Base-by-base conservation (phyloP, 2,329 filamentous ascomycete species). In the Ascochyta viciae-villosae region DNA sequence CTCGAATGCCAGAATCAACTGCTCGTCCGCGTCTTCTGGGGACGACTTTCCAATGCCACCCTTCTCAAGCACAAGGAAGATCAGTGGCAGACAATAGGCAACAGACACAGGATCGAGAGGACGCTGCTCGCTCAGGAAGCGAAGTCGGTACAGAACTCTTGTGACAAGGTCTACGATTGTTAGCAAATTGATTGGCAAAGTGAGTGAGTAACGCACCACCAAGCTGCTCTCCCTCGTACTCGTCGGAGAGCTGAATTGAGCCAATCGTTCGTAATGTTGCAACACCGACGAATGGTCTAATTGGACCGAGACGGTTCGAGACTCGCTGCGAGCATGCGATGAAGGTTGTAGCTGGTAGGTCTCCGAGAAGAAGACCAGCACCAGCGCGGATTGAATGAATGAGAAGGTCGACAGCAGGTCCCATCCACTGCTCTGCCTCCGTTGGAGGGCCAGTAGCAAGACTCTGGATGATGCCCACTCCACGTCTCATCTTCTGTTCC, bases 61-160 rank as follows among this genome's bases (percentile, higher is more conserved):
- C 59, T 88, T 87, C 56, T 87, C 85, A 19, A 99, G 82, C 16
- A 98, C 84, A 19, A 91, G 78, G 64, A 96, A 88, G 3, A 96
- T 77, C 15, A 99, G 82, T 0, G 94, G 92, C 27, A 98, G 80
- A 46, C 92, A 86, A 72, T 98, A 99, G 54, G 90, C 92, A 23
- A 98, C 81, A 1, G 94, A 94, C 4, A 95, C 89, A 3, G 87
- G 83, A 72, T 99, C 95, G 65, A 99, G 92, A 0, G 94, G 92
- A n/a, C 93, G 87, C 74, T 98, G 94, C 73, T 98, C 95, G 48
- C 91, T 89, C 34, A 93, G 85, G 74, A 96, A 96, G 15, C 93
- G 89, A 49, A 99, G 81, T 43, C 94, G 89, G 75, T 98, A 98
- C 5, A 99, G 80, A 1, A 98, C 87, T 74, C 95, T 86, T 3